These are phyloP conservation scores for Tricholoma hemisulphureum DNA, from an alignment of 768 basidiomycete genomes.

Conservation along the genomic window DNA sequence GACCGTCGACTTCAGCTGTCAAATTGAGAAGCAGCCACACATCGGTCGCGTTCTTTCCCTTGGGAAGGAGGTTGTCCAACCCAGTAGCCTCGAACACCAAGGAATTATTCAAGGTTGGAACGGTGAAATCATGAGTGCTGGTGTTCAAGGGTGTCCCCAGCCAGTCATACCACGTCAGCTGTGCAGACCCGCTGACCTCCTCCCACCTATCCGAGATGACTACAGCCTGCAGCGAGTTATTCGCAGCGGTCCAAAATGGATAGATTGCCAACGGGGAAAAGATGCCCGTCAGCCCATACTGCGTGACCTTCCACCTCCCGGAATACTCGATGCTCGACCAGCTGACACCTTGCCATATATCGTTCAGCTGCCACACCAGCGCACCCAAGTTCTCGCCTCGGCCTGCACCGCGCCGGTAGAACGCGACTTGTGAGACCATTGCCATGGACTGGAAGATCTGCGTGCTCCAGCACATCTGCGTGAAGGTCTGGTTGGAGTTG, in stretches of 20 bases:
- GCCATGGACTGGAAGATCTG: slow-evolving; percentile 60
- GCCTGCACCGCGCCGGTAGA: slow-evolving; percentile 57
- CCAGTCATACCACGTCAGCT: slow-evolving; percentile 62
- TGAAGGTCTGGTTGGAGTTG: slow-evolving; percentile 55
- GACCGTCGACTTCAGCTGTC: slow-evolving; percentile 41
- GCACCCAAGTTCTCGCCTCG: slow-evolving; percentile 56
- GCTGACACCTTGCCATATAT: slow-evolving; percentile 59
- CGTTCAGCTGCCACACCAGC: slow-evolving; percentile 59
- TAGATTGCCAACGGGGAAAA: slow-evolving; percentile 50
- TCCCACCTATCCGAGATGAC: slow-evolving; percentile 54
- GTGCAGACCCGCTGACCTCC: slow-evolving; percentile 42
- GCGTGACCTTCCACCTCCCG: slow-evolving; percentile 58
- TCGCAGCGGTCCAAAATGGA: slow-evolving; percentile 55
- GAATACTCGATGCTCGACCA: slow-evolving; percentile 58
- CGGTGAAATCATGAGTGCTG: slow-evolving; percentile 37
- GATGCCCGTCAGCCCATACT: slow-evolving; percentile 46
- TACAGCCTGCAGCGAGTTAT: slow-evolving; percentile 45
- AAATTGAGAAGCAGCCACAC: slow-evolving; percentile 54
- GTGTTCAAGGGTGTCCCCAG: slow-evolving; percentile 39
- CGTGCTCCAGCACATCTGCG: slow-evolving; percentile 63
- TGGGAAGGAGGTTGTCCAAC: slow-evolving; percentile 45
- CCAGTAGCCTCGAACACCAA: slow-evolving; percentile 41
- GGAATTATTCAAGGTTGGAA: slow-evolving; percentile 52
- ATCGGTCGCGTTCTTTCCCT: slow-evolving; percentile 37
- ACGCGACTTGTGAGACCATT: slow-evolving; percentile 57